phyloP scores from a whole-genome alignment of 2,329 filamentous ascomycete genomes.

The Bipolaris bicolor region DNA sequence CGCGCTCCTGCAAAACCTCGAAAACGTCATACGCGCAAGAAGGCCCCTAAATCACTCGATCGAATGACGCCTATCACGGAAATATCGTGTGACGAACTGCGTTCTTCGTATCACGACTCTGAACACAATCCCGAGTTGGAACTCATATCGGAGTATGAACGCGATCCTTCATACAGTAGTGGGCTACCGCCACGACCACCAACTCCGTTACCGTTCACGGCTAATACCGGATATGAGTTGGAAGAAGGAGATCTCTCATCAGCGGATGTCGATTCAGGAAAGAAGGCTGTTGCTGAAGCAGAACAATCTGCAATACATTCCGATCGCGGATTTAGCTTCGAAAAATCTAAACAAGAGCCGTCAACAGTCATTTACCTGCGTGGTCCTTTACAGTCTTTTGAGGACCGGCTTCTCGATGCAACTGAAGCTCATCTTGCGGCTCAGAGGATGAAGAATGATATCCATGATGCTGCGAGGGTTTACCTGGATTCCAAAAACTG shows the following conservation, averaged over 20 bases:
- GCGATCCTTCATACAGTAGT: slow-evolving; percentile 2
- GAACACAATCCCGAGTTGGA: slow-evolving; percentile 23
- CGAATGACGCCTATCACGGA: slow-evolving; percentile 37
- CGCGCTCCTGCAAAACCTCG: background rate
- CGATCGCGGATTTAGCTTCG: slow-evolving; percentile 9
- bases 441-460: background rate
- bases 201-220: slow-evolving; percentile 1
- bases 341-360: slow-evolving; percentile 1
- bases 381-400: slow-evolving; percentile 30
- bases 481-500: slow-evolving; percentile 16
- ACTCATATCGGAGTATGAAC: slow-evolving; percentile 28
- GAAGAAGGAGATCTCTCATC: slow-evolving; percentile 22
- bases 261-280: slow-evolving; percentile 9
- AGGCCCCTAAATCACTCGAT: slow-evolving; percentile 22
- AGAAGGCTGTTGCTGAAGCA: background rate
- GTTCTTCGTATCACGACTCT: slow-evolving; percentile 13
- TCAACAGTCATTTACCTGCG: slow-evolving; percentile 7
- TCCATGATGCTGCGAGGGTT: slow-evolving; percentile 15
- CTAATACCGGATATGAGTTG: slow-evolving; percentile 11
- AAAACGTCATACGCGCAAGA: slow-evolving; percentile 20
- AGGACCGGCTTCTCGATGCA: slow-evolving; percentile 31
- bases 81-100: slow-evolving; percentile 25
- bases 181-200: slow-evolving; percentile 2
- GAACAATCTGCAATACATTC: slow-evolving; percentile 8
- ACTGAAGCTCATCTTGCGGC: slow-evolving; percentile 17